These are phyloP conservation scores for Emmonsia crescens DNA, from an alignment of 2,329 filamentous ascomycete species.

Conservation along the genomic window DNA sequence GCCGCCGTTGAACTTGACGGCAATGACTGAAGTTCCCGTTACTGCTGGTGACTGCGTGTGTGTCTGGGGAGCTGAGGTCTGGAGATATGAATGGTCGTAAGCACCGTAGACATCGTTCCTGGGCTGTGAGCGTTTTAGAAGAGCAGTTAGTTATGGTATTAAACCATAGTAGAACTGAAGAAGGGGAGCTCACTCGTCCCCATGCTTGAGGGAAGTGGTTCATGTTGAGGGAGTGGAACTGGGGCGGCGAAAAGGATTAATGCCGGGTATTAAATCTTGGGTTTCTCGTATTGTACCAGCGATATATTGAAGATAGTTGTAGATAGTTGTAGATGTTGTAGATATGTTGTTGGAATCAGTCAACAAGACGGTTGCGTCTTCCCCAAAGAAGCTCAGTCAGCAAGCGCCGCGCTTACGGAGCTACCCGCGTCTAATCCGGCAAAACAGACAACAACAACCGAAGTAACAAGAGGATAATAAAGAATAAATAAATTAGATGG, in stretches of 20 bases:
- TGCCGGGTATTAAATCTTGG: not conserved
- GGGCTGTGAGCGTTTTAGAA: conserved; percentile 48
- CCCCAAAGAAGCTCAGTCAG: not conserved
- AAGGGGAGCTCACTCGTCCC: conserved; percentile 46
- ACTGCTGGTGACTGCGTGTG: conserved; percentile 90
- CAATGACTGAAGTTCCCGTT: conserved; percentile 90
- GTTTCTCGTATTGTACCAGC: not conserved
- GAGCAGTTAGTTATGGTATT: conserved; percentile 6
- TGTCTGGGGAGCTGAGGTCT: conserved; percentile 57
- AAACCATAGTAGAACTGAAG: not conserved
- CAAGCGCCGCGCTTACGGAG: conserved; percentile 10
- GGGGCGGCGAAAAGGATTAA: not conserved
- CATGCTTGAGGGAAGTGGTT: conserved; percentile 56
- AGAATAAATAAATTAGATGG: not conserved
- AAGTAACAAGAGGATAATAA: not conserved
- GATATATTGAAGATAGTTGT: conserved; percentile 8
- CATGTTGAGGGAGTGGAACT: conserved; percentile 32
- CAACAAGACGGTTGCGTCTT: conserved; percentile 9
- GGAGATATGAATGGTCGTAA: conserved; percentile 81
- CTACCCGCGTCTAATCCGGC: conserved; percentile 3
- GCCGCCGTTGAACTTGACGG: conserved; percentile 90
- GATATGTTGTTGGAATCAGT: conserved; percentile 2
- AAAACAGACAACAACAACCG: not conserved
- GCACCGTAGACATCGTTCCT: conserved; percentile 93
- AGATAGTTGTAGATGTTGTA: conserved; percentile 3